Evolutionary conservation across 2,329 filamentous ascomycete species (phyloP).

Genomic region (Gnomoniopsis smithogilvyi): DNA sequence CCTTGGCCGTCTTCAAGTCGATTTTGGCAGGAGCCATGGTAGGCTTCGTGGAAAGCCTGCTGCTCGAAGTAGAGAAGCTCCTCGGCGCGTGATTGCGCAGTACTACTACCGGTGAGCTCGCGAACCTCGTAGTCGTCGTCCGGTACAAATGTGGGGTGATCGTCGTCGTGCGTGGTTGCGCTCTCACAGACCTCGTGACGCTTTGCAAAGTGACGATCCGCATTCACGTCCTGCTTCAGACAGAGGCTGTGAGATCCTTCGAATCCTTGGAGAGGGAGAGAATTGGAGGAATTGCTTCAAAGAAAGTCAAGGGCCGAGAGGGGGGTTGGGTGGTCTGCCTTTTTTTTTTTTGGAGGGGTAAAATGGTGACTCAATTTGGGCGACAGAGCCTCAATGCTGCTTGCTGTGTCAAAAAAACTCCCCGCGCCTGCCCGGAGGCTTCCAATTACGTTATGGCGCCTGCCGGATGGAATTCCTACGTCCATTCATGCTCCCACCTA

Average conservation of each 20-base stretch:
- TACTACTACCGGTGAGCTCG: not conserved
- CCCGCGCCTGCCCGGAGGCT: not conserved
- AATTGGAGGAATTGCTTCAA: not conserved
- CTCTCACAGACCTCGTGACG: constrained; percentile 7
- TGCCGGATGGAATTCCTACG: too few species aligned
- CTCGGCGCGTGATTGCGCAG: not conserved
- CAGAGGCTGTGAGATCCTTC: not conserved
- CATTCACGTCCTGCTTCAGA: constrained; percentile 7
- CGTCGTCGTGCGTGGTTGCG: constrained; percentile 6
- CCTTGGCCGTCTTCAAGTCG: constrained; percentile 26
- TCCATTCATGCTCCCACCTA: too few species aligned
- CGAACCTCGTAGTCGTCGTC: not conserved
- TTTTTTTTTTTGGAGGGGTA: not conserved
- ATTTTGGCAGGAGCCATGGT: constrained; percentile 16
- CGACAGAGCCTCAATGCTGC: not conserved
- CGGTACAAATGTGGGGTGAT: not conserved
- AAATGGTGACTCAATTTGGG: constrained; percentile 9
- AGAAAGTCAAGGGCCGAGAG: not conserved
- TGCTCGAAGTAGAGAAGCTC: not conserved
- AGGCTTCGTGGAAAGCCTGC: not conserved
- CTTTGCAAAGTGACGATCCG: constrained; percentile 4
- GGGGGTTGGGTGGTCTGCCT: not conserved
- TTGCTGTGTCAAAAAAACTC: not conserved
- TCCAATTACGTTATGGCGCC: not conserved
- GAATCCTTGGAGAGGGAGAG: too few species aligned